Base-by-base conservation (phyloP, 306 rosid species). In the Prunus mongolica region DNA sequence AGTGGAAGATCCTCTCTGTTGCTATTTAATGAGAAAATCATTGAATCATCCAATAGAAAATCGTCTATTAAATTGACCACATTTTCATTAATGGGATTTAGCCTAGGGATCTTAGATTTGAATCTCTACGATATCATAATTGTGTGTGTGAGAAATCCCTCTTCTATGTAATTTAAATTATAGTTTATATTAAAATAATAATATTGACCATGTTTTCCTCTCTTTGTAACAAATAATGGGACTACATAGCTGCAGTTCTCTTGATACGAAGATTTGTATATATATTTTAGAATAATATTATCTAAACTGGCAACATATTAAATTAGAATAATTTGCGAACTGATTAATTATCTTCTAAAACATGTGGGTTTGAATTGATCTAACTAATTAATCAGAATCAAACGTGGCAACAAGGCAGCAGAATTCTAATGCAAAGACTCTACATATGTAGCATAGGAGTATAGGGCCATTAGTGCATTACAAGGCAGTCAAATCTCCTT, bases 101-200 rank as follows among this genome's bases (percentile, higher is more conserved):
- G 6, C 0, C 1, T 5, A 32, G 38, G 1, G 1, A 8, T 34
- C 1, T 34, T 1, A 34, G 0, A 0, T 34, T 34, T 0, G 7
- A 34, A 34, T 34, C 7, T 0, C 38, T 5, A 5, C 8, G 38
- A 34, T 1, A 32, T 32, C 1, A 4, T 32, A 4, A 0, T 32
- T 32, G 6, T 32, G 6, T 32, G 34, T 32, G 6, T 32, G 34
- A 32, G 6, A 32, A 32, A 32, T 32, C 1, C 0, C 6, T 32
- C 0, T 4, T 1, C 0, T 0, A 32, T 4, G 6, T 32, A 32
- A 1, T 32, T 32, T 32, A 4, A 0, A 32, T 0, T 32, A 32
- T 32, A 1, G 1, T 0, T 34, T 34, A 34, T 34, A 34, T 34
- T 34, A 32, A 32, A 32, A 32, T 4, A 34, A 34, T 34, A 34